Conservation (phyloP, 169 alveolate species). For the Plasmodium coatneyi region DNA sequence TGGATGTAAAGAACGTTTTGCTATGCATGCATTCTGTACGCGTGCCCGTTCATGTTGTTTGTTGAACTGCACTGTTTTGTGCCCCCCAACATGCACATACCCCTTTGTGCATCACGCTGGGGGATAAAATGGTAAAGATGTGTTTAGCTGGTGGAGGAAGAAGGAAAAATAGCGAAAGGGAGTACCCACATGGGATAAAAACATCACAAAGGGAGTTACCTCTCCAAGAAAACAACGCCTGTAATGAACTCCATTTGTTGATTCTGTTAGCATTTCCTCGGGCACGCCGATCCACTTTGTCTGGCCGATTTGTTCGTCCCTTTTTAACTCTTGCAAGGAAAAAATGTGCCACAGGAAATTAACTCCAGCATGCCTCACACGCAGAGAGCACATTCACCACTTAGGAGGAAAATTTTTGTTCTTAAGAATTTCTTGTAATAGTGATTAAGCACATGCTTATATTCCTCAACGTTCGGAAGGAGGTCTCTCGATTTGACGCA, state of each 20-base stretch:
- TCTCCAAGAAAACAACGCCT: neutral
- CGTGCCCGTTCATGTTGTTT: neutral
- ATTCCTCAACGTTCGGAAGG: neutral
- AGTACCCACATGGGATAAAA: neutral
- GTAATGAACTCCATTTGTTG: neutral
- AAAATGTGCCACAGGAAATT: neutral
- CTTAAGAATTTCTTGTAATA: slow-evolving; percentile 15
- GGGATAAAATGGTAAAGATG: neutral
- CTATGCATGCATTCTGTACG: neutral
- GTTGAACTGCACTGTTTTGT: neutral
- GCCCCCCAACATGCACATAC: neutral
- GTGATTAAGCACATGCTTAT: slow-evolving; percentile 1
- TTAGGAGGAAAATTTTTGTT: neutral
- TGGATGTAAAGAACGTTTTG: neutral
- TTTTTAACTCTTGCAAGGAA: neutral
- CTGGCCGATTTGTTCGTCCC: neutral
- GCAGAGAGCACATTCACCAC: neutral
- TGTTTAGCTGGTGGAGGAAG: neutral
- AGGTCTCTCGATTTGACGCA: neutral
- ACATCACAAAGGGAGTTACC: neutral
- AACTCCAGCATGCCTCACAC: neutral
- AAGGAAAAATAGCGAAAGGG: neutral
- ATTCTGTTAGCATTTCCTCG: neutral
- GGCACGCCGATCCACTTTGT: neutral
- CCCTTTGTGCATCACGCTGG: neutral